Percentiles rank a stretch among this genome's conserved stretches.
phyloP scores from a whole-genome alignment of 179 eudicot genomes.

The Silene vulgaris region DNA sequence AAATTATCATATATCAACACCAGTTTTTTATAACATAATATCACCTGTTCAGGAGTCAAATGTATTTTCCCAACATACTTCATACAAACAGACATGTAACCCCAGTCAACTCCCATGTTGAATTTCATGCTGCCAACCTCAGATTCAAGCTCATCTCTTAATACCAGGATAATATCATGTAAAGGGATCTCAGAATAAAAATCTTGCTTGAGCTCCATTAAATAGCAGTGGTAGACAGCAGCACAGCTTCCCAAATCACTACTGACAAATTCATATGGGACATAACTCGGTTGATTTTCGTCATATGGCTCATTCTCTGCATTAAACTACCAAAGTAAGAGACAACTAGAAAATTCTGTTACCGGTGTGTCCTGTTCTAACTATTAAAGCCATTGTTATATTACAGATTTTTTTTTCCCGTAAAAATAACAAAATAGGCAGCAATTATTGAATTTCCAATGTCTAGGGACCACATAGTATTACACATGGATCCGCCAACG shows the following conservation, averaged over 20 bases:
- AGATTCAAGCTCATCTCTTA: slow-evolving; percentile 40
- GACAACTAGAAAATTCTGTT: not conserved
- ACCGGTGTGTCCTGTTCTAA: too few species aligned
- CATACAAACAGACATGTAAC: slow-evolving; percentile 40
- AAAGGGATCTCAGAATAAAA: slow-evolving; percentile 42
- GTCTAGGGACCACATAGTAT: too few species aligned
- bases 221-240: slow-evolving; percentile 50
- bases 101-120: slow-evolving; percentile 56
- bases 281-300: slow-evolving; percentile 41
- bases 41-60: slow-evolving; percentile 55
- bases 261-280: slow-evolving; percentile 59
- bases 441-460: too few species aligned
- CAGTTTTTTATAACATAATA: not conserved
- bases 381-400: too few species aligned
- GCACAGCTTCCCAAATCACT: slow-evolving; percentile 21
- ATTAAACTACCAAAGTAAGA: slow-evolving; percentile 6
- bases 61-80: slow-evolving; percentile 35
- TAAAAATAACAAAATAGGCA: too few species aligned
- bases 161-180: slow-evolving; percentile 48
- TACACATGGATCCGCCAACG: too few species aligned
- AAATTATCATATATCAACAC: not conserved
- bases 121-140: slow-evolving; percentile 37
- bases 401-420: too few species aligned
- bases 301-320: slow-evolving; percentile 44
- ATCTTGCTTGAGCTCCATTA: slow-evolving; percentile 42